phyloP scores from a whole-genome alignment of 2,329 filamentous ascomycete genomes.

The Bipolaris bicolor region DNA sequence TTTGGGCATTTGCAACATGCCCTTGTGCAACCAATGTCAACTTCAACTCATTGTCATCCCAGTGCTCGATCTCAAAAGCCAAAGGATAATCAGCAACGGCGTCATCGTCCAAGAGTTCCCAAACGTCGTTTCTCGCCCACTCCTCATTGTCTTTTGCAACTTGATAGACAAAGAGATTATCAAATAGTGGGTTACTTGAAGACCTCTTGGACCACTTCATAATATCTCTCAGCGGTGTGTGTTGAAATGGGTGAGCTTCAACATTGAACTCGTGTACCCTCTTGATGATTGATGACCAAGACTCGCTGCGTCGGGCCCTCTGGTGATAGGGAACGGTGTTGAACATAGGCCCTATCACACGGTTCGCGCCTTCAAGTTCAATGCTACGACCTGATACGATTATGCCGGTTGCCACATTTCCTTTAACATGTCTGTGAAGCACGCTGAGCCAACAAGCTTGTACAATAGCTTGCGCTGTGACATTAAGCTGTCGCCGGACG shows the following conservation, averaged over 20 bases:
- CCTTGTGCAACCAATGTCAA: conserved; percentile 67
- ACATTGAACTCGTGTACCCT: conserved; percentile 75
- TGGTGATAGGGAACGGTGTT: conserved; percentile 82
- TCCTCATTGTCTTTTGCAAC: conserved; percentile 41
- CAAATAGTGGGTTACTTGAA: conserved; percentile 64
- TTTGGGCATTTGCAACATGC: conserved; percentile 46
- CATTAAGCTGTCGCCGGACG: conserved; percentile 65
- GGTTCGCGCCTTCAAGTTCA: conserved; percentile 68
- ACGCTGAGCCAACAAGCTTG: conserved; percentile 76
- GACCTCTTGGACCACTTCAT: conserved; percentile 75
- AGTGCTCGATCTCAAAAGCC: conserved; percentile 73
- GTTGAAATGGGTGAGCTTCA: conserved; percentile 72
- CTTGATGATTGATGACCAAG: conserved; percentile 66
- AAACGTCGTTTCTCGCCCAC: conserved; percentile 52
- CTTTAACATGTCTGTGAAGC: conserved; percentile 59
- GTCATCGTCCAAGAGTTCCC: conserved; percentile 56
- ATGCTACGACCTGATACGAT: conserved; percentile 80
- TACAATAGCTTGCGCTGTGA: conserved; percentile 79
- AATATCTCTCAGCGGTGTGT: conserved; percentile 78
- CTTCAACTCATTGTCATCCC: conserved; percentile 55
- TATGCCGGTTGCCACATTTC: conserved; percentile 68
- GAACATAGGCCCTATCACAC: conserved; percentile 81
- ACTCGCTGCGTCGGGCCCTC: conserved; percentile 52
- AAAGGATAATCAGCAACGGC: conserved; percentile 71
- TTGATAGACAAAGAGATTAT: conserved; percentile 84